These are phyloP conservation scores for Nitzschia inconspicua DNA, from an alignment of 108 stramenopile species.

Conservation along the genomic window DNA sequence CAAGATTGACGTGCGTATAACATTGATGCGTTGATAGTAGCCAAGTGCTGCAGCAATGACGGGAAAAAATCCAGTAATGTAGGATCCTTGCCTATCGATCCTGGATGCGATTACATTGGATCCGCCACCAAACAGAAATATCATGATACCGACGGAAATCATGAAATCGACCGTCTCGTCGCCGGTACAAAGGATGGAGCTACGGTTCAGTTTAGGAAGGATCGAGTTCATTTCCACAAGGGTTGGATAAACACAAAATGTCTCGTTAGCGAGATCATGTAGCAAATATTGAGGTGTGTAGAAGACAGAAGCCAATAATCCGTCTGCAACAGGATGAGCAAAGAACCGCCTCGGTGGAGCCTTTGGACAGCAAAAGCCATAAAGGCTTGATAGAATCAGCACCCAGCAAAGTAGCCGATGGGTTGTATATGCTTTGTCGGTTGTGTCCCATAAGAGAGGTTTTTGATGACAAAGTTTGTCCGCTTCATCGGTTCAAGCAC, in stretches of 20 bases:
- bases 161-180: conserved; percentile 8
- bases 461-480: conserved; percentile 8
- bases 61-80: conserved; percentile 10
- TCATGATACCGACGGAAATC: background rate
- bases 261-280: conserved; percentile 4
- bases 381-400: background rate
- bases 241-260: conserved; percentile 6
- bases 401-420: conserved; percentile 5
- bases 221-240: conserved; percentile 14
- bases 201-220: background rate
- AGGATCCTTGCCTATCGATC: background rate
- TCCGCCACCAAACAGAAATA: conserved; percentile 16
- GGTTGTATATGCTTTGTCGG: background rate
- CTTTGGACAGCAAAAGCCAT: conserved; percentile 4
- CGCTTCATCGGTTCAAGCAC: too few relatives aligned
- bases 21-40: conserved; percentile 7
- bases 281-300: background rate
- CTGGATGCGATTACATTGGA: conserved; percentile 11
- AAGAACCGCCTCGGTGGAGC: background rate
- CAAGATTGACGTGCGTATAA: background rate
- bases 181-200: conserved; percentile 3
- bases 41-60: conserved; percentile 21
- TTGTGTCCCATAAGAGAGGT: background rate
- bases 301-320: background rate
- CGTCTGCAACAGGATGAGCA: background rate